Evolutionary conservation across 2,329 filamentous ascomycete genomes (phyloP).

Genomic region (Thielaviopsis musarum): DNA sequence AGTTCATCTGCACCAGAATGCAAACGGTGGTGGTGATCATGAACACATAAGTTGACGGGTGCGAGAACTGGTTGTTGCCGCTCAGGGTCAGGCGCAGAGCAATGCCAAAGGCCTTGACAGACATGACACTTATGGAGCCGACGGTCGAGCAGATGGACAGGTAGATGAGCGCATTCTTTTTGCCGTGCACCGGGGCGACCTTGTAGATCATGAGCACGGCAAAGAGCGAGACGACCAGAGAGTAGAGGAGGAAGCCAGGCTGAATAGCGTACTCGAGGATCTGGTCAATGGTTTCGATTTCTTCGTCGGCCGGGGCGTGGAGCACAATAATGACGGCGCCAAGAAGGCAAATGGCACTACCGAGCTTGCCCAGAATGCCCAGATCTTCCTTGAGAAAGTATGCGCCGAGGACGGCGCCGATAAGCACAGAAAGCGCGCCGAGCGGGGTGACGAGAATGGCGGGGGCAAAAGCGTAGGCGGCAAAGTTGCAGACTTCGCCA

Average conservation of each 20-base stretch:
- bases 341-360: conserved; percentile 89
- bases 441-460: conserved; percentile 96
- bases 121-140: conserved; percentile 96
- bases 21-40: conserved; percentile 84
- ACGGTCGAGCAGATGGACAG: conserved; percentile 96
- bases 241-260: conserved; percentile 83
- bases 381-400: conserved; percentile 87
- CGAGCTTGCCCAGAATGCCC: conserved; percentile 80
- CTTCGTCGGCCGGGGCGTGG: conserved; percentile 85
- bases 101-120: conserved; percentile 95
- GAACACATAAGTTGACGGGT: conserved; percentile 94
- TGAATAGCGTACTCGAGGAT: conserved; percentile 82
- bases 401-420: conserved; percentile 83
- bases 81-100: conserved; percentile 86
- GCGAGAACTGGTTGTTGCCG: conserved; percentile 87
- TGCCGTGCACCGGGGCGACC: conserved; percentile 75
- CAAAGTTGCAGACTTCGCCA: conserved; percentile 93
- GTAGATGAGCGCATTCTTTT: conserved; percentile 90
- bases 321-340: conserved; percentile 95
- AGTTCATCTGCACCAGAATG: conserved; percentile 99
- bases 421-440: conserved; percentile 83
- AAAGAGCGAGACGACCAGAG: conserved; percentile 62
- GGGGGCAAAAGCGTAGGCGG: conserved; percentile 92
- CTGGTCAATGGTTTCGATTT: conserved; percentile 79
- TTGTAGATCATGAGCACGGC: conserved; percentile 92